Conservation (phyloP, 2,329 filamentous ascomycete species). For the Monosporascus sp. region DNA sequence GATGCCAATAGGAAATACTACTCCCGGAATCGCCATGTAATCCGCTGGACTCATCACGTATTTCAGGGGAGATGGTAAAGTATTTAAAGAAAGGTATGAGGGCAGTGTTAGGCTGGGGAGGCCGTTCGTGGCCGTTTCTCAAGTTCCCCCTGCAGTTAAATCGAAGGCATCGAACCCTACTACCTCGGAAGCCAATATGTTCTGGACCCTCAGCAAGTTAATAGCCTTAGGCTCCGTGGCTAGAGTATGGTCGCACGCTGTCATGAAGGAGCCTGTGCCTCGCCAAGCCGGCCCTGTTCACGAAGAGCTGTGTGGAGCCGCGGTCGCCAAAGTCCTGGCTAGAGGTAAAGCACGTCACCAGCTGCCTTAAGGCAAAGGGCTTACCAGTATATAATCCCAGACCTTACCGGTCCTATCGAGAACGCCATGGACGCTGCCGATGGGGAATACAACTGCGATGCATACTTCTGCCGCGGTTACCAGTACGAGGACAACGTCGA, state of each 20-base stretch:
- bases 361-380: neutral
- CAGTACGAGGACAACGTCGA: conserved; percentile 26
- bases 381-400: conserved; percentile 3
- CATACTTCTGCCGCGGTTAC: conserved; percentile 26
- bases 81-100: no score
- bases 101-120: no score
- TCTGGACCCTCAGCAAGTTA: neutral
- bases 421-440: conserved; percentile 19
- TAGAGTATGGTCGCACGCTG: neutral
- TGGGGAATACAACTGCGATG: conserved; percentile 19
- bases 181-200: neutral
- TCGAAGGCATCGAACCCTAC: no score
- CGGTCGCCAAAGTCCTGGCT: conserved; percentile 14
- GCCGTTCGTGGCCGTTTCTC: no score
- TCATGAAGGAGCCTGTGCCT: neutral
- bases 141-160: no score
- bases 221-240: neutral
- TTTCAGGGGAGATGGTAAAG: no score
- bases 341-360: conserved; percentile 6
- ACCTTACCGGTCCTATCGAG: conserved; percentile 22
- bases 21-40: neutral
- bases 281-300: conserved; percentile 15
- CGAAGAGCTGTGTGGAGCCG: conserved; percentile 14
- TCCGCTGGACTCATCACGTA: no score
- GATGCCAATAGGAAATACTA: neutral